Base-by-base conservation (phyloP, 192 early-diverging fungal genomes). In the Coemansia sp. region DNA sequence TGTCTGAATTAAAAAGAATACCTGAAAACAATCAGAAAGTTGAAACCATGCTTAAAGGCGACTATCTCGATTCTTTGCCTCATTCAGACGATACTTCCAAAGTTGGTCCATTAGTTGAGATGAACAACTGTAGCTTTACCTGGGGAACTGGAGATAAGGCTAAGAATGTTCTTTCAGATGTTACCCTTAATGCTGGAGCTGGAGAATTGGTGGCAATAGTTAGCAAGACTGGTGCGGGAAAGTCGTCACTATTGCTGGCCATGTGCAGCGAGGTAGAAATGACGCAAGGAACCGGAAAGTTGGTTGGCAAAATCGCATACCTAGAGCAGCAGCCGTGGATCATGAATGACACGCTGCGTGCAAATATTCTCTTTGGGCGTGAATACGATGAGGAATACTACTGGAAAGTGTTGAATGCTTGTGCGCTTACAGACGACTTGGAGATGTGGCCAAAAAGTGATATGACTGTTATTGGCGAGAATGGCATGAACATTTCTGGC, bases 341-440 rank as follows among this genome's bases (percentile, higher is more conserved):
- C n/a, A 74, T 78, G 70, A 78, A 83, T 60, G 73, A 71, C 46
- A 90, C 92, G 0, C 72, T 95, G 18, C 85, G 88, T 27, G 89
- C 89, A 11, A 96, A 96, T 69, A 90, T 96, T 81, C 47, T 94
- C 33, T 94, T 96, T 82, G 93, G 94, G 0, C 86, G 82, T 11
- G 60, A 73, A 1, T 89, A 82, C 46, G 87, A 96, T 49, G 67
- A 70, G 13, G 63, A 71, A 49, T 78, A 70, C 16, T 94, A 91
- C 83, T 73, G 86, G 61, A 85, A 87, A 24, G 85, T 89, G 36
- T 62, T 94, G 3, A 79, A 86, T 9, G 87, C 88, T 3, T 89
- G 88, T 69, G 88, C 88, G 1, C 70, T 93, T 16, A 83, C 75
- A 36, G 83, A 87, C 4, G 93, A 95, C 81, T 70, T 95, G 70